Evolutionary conservation across 2,329 filamentous ascomycete species (phyloP), one percentile per base, ranked within the genome.

Genomic region (Fusarium sp.): DNA sequence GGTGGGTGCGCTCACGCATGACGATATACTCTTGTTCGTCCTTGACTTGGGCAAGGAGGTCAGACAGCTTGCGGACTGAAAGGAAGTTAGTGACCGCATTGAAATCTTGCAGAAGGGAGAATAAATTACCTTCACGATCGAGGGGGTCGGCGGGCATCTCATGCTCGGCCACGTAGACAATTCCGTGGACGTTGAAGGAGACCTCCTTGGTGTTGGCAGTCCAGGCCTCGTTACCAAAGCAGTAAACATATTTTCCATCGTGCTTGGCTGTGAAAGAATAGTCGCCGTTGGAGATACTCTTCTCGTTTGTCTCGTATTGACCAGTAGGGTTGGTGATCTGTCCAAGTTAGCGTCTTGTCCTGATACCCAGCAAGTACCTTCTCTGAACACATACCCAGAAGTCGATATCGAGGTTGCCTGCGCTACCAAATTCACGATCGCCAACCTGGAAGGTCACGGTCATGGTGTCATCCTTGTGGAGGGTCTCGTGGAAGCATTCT

Each of bases 191-290:
- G 81, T 99, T 99, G 89, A 99, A 99, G 60, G 94, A 97, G 57
- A 99, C 95, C 82, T 99, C 96, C 84, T 99, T 99, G 80, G 90
- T 97, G 81, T 94, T 94, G 63, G 94, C 94, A 63, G 93, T 93
- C 94, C 95, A 99, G 81, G 96, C 92, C 86, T 98, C 95, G 83
- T 99, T 99, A 83, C 96, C 97, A 85, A 99, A 99, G 89, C 96
- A 99, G 89, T 99, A 99, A 62, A 88, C 85, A 84, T 92, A 98
- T 83, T 92, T 94, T 72, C 96, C 96, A 81, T 99, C 94, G 78
- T 90, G 84, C 75, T 87, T 85, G 54, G 96, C 94, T 41, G 90
- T 92, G 83, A 99, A 98, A 62, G 93, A 93, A 84, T 97, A 94
- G 82, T 98, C 95, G 79, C 96, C 96, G 75, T 92, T 94, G 69